Evolutionary conservation across 805 yeast genomes (phyloP), one percentile per base, ranked within the genome.

Genomic region (Starmerella tilneyi): DNA sequence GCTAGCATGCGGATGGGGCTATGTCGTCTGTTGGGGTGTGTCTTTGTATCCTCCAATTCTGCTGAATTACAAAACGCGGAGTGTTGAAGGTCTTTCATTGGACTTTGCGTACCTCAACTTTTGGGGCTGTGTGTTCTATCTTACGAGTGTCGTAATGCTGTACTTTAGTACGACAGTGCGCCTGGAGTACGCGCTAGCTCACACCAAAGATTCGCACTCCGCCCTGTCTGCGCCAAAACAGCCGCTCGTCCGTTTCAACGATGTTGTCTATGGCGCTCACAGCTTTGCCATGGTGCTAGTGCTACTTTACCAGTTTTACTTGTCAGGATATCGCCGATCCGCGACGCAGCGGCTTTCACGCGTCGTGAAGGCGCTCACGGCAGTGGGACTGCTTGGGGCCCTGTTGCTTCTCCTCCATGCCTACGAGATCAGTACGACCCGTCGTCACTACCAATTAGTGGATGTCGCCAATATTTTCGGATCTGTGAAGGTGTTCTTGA

Each of bases 221-320:
- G 46, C 29, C 9, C 37, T 40, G n/a, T 54, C 45, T 3, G 47
- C 50, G 11, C 51, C 52, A 7, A 50, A 52, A 21, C 54, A 45
- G 48, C 77, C 77, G 1, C 51, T 70, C 19, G 61, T 72, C 9
- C 62, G 73, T 8, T 47, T 56, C 45, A 67, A 69, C 20, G 77
- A 73, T 51, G 59, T 72, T 6, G 62, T 64, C 5, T 73, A 71
- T 51, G 67, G 70, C 2, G 50, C 58, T 26, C 76, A 73, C 57
- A 75, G 75, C 5, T 50, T 67, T 39, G 23, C 64, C 1, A 47
- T 71, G 27, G 64, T 67, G 21, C 16, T 59, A 12, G 48, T 64
- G 3, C 56, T 65, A 7, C 52, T 67, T 8, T 59, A 62, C 38
- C 76, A 72, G 56, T 58, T 50, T 47, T 61, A 53, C 30, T 40